Evolutionary conservation across 1,139 yeast genomes (phyloP), one percentile per base, ranked within the genome.

Genomic region (Suhomyces guaymorum): DNA sequence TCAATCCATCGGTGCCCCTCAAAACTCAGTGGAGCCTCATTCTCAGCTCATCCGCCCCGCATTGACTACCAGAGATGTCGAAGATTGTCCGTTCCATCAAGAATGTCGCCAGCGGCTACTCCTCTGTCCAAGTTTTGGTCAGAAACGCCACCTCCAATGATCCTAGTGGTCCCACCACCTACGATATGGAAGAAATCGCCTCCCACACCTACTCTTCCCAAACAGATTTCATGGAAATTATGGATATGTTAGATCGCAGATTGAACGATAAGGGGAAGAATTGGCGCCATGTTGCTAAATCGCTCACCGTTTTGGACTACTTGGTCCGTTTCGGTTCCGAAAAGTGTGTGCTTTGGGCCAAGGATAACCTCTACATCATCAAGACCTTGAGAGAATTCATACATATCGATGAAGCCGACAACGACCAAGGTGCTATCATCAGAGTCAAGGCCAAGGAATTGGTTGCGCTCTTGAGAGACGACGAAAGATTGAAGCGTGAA

Each of bases 201-300:
- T 74, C 78, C 39, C 70, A 76, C 49, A 85, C 97, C 2, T 84
- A 78, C 56, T 84, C 81, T 47, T 70, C 70, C 7, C 75, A 74
- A 46, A 80, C 86, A 6, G 96, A 88, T 49, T 81, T 90, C 49
- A 74, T 88, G 54, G 96, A 90, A 53, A 80, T 92, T 31, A 86
- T 92, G 96, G 97, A 92, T 55, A 89, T 94, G 88, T 63, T 92
- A 35, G 98, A 90, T 63, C 81, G 90, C 49, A 76, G 99, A 47
- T 70, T 94, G 50, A 92, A 92, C 55, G 98, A 92, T 56, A 90
- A 90, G 68, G 98, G 98, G 41, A 92, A 90, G 60, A 87, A 92
- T 63, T 92, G 98, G 98, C 78, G 97, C 48, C 99, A 92, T 61
- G 92, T 92, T 28, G 92, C 95, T 46, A 94, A 92, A 61, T 80